phyloP scores from a whole-genome alignment of 768 basidiomycete genomes.

The Podaxis rugospora region DNA sequence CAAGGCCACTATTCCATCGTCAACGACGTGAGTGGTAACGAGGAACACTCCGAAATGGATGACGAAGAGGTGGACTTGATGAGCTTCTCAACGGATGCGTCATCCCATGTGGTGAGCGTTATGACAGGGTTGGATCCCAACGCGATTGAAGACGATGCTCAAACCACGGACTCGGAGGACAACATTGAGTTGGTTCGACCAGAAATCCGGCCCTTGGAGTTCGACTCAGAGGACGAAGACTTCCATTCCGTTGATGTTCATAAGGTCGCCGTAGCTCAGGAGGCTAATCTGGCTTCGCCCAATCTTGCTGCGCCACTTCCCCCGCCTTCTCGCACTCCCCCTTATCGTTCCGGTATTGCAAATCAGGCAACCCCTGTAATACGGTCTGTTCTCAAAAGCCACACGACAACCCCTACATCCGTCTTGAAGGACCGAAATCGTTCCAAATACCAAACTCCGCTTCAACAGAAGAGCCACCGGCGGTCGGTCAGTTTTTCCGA shows the following conservation, averaged over 20 bases:
- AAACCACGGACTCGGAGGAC: slow-evolving; percentile 51
- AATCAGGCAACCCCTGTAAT: slow-evolving; percentile 29
- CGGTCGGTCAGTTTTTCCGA: slow-evolving; percentile 97
- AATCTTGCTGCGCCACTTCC: background rate
- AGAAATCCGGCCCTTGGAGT: slow-evolving; percentile 28
- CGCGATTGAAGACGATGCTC: slow-evolving; percentile 32
- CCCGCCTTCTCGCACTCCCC: slow-evolving; percentile 3
- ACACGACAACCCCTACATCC: slow-evolving; percentile 51
- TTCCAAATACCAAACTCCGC: slow-evolving; percentile 51
- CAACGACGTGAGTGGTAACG: slow-evolving; percentile 43
- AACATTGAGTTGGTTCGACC: slow-evolving; percentile 32
- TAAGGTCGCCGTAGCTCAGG: slow-evolving; percentile 1
- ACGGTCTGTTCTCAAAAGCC: slow-evolving; percentile 41
- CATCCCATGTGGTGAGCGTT: slow-evolving; percentile 45
- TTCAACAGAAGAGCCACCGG: slow-evolving; percentile 45
- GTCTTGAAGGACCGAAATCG: slow-evolving; percentile 51
- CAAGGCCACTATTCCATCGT: slow-evolving; percentile 8
- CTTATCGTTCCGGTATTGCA: background rate
- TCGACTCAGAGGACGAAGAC: slow-evolving; percentile 36
- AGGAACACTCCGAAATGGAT: slow-evolving; percentile 46
- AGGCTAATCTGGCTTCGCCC: slow-evolving; percentile 2
- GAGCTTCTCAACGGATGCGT: slow-evolving; percentile 72
- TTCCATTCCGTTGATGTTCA: slow-evolving; percentile 11
- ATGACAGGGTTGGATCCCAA: slow-evolving; percentile 45
- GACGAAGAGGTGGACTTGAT: slow-evolving; percentile 65